Conservation (phyloP, 306 rosid species). For the Quercus aquifolioides region DNA sequence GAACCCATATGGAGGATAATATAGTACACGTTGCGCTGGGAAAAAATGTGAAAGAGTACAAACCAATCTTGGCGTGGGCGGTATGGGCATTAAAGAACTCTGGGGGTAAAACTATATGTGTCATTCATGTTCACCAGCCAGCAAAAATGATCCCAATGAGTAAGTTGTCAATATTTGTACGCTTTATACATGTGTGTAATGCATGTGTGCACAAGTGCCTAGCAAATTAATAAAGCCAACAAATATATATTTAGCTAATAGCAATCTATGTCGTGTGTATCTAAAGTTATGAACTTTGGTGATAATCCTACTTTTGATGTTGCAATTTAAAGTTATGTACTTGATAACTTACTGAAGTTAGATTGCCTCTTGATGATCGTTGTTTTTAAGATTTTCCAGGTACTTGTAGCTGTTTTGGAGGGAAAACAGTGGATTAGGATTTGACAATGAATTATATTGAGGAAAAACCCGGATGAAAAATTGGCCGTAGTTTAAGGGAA, state of each 20-base stretch:
- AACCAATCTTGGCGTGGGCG: slow-evolving; percentile 57
- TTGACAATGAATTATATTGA: too few species aligned
- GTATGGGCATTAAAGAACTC: slow-evolving; percentile 57
- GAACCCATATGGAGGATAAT: slow-evolving; percentile 19
- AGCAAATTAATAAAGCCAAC: not conserved
- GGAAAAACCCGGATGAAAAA: too few species aligned
- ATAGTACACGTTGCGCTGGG: slow-evolving; percentile 80
- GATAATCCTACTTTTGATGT: not conserved
- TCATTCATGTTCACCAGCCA: slow-evolving; percentile 63
- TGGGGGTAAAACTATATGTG: slow-evolving; percentile 45
- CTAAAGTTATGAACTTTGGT: too few species aligned
- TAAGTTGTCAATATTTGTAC: slow-evolving; percentile 23
- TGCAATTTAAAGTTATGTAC: not conserved
- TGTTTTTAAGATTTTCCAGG: not conserved
- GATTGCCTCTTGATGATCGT: not conserved
- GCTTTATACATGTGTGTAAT: too few species aligned
- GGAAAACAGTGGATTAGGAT: not conserved
- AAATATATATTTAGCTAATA: not conserved
- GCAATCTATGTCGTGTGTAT: too few species aligned
- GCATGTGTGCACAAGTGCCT: not conserved
- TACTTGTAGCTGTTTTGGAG: not conserved
- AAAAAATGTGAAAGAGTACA: slow-evolving; percentile 31
- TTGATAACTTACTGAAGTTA: not conserved
- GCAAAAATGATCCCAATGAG: slow-evolving; percentile 22
- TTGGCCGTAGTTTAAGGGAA: too few species aligned